Base-by-base conservation (phyloP, 371 early-diverging fungal species). In the Fennellomyces sp. region DNA sequence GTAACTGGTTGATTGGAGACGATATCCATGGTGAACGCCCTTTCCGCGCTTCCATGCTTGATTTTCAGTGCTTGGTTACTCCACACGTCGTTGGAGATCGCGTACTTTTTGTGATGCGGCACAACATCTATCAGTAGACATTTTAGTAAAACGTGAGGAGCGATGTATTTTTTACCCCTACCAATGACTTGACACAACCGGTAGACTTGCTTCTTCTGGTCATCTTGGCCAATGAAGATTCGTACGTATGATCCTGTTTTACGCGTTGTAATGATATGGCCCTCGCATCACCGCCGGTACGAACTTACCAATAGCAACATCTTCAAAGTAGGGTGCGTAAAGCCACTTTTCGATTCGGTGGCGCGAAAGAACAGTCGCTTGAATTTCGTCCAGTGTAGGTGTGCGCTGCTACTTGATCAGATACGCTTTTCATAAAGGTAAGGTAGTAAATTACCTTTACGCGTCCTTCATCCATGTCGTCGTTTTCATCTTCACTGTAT, bases 321-420 rank as follows among this genome's bases (percentile, higher is more conserved):
- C 72, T 53, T 84, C 81, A 65, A 93, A 89, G 53, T 89, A 89
- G 2, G 91, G 88, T 12, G 81, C 70, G 70, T 87, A 85, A 21
- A 87, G 65, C 92, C 93, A 93, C 45, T 87, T 84, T 50, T 88
- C 91, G 25, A 93, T 68, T 60, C 79, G 72, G 42, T 78, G 76
- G 36, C 93, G 80, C 23, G 84, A 61, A 26, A 93, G 58, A 23
- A 80, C 73, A 21, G 90, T 81, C 5, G 74, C 51, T 50, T 87
- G 83, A 19, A 91, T 70, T 28, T 90, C 89, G 13, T 86, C 84
- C 31, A 89, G 57, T 0, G 80, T 76, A 1, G 88, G 81, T 31
- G 78, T 60, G 61, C 81, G 67, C 68, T 81, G 78, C 8, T 73
- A n/a, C n/a, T 65, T 12, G 75, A 41, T 15, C n/a, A 41, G 6